Base-by-base conservation (phyloP, 2,329 filamentous ascomycete genomes). In the Leptodontidium sp. region DNA sequence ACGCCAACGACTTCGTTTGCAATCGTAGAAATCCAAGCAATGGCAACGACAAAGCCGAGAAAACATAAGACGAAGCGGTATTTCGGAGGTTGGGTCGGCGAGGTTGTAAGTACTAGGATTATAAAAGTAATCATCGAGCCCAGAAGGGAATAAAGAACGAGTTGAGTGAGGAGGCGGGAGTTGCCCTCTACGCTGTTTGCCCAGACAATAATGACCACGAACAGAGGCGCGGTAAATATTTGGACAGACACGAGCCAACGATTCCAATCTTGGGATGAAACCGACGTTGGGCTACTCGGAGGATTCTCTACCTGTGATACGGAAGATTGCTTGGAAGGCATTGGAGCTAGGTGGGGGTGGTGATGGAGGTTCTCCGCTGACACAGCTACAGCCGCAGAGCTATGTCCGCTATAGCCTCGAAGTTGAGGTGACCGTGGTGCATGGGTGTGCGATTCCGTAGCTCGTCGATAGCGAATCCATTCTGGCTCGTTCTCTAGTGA, bases 21-120 rank as follows among this genome's bases (percentile, higher is more conserved):
- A 74, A 99, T 94, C 1, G 93, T 96, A 49, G 93, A 96, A 75
- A 98, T 98, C 96, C 97, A 99, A 29, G 93, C 92, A 67, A 98
- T 96, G 70, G 92, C 90, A 68, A 98, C 97, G 9, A 91, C 84
- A 77, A 99, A 99, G 7, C 97, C 96, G 45, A 97, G 83, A 76
- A 97, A 93, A 77, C 94, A 97, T 57, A 98, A 85, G 29, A 95
- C 77, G 61, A 90, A 91, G 68, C 94, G 91, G 79, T 93, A 93
- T 71, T 86, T 88, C 0, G 93, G 91, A 38, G 90, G 89, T 43
- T 85, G 86, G 61, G 88, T 84, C 8, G 90, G 85, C 0, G 86
- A 87, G 0, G 94, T 97, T 24, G 90, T 90, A 4, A 88, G 69
- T 2, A 97, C 81, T 14, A 98, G 82, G 2, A 91, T 77, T 0